Conservation (phyloP, 768 basidiomycete genomes). For the Gymnopilus dilepis region DNA sequence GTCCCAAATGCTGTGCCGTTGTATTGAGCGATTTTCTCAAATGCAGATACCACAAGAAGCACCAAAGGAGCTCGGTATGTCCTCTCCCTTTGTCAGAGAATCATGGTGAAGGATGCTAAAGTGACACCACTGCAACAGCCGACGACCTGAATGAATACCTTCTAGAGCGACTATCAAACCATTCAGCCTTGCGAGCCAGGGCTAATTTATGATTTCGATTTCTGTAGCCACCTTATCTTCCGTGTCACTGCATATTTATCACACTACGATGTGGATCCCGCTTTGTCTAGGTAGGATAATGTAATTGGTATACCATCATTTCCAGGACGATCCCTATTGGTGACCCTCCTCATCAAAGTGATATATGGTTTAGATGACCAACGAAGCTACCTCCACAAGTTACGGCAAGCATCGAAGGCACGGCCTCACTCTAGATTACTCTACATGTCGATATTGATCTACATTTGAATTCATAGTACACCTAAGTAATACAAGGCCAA, state of each 20-base stretch:
- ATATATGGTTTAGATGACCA: no score
- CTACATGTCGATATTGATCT: no score
- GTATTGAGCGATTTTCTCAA: neutral
- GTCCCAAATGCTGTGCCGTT: neutral
- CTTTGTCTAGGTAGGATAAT: no score
- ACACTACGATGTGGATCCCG: no score
- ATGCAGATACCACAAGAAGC: conserved; percentile 11
- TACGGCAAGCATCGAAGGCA: no score
- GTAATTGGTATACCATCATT: no score
- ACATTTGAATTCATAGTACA: neutral
- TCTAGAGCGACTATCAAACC: conserved; percentile 11
- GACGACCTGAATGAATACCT: conserved; percentile 21
- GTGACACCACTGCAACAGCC: conserved; percentile 8
- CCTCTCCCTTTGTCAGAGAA: neutral
- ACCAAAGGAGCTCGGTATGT: conserved; percentile 11
- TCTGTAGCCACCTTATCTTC: no score
- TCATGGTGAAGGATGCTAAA: neutral
- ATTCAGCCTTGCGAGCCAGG: neutral
- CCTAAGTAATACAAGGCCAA: conserved; percentile 1
- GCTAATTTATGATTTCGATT: conserved; percentile 4
- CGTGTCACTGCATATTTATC: no score
- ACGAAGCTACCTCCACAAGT: no score
- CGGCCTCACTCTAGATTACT: no score
- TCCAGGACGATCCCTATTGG: no score
- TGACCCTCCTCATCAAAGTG: no score